Conservation (phyloP, 768 basidiomycete genomes). For the Boletus rufocinnamomeus region DNA sequence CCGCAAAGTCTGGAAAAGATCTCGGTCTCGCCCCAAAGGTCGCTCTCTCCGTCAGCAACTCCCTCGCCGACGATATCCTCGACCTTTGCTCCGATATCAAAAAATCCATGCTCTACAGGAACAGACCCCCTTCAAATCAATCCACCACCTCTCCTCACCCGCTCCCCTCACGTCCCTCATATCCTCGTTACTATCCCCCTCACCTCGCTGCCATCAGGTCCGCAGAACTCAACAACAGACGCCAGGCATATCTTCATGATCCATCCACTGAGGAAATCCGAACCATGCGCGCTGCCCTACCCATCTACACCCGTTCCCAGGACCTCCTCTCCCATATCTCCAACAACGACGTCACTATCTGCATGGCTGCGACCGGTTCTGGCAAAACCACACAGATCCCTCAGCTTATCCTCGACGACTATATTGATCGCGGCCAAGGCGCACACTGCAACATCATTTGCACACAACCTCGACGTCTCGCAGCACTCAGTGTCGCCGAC, state of each 20-base stretch:
- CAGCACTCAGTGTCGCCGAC: constrained; percentile 88
- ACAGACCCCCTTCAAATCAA: constrained; percentile 47
- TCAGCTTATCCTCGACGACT: constrained; percentile 86
- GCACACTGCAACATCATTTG: constrained; percentile 87
- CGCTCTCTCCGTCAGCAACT: constrained; percentile 60
- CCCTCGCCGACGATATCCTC: constrained; percentile 67
- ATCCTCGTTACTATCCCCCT: constrained; percentile 33
- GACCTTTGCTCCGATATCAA: constrained; percentile 70
- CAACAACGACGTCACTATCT: constrained; percentile 81
- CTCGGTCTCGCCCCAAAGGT: constrained; percentile 74
- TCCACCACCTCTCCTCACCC: constrained; percentile 5
- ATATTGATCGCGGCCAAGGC: constrained; percentile 76
- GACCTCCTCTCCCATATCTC: constrained; percentile 70
- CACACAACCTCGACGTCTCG: constrained; percentile 89
- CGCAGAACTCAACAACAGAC: constrained; percentile 49
- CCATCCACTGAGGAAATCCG: constrained; percentile 68
- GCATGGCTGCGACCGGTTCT: constrained; percentile 88
- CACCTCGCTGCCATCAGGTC: constrained; percentile 54
- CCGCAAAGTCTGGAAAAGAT: constrained; percentile 63
- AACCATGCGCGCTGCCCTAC: constrained; percentile 62
- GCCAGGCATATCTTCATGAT: constrained; percentile 60
- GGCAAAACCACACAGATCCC: constrained; percentile 96
- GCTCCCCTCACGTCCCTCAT: constrained; percentile 13
- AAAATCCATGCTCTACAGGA: constrained; percentile 63
- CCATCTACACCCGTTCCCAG: constrained; percentile 68